phyloP scores from a whole-genome alignment of 116 monocot species.

The Trichopus zeylanicus region DNA sequence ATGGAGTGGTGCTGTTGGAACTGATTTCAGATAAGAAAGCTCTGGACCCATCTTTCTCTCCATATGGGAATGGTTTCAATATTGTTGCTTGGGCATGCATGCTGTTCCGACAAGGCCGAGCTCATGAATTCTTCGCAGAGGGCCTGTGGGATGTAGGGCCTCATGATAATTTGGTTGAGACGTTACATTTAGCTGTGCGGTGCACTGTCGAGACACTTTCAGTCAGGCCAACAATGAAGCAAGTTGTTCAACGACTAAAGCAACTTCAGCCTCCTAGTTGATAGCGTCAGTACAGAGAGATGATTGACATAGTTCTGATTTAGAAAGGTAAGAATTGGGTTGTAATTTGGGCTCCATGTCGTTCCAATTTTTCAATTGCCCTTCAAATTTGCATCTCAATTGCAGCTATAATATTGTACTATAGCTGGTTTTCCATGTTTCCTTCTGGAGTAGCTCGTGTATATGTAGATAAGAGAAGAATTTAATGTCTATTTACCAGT shows the following conservation, averaged over 20 bases:
- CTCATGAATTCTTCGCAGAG: conserved; percentile 78
- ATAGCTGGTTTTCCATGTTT: too few species aligned
- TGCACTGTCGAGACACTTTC: conserved; percentile 78
- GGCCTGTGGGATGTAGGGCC: too few species aligned
- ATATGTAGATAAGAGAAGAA: too few species aligned
- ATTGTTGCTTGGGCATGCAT: too few species aligned
- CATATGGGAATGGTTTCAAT: too few species aligned
- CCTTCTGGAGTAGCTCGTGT: too few species aligned
- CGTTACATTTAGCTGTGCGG: conserved; percentile 64
- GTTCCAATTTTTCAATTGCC: conserved; percentile 9
- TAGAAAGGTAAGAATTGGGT: conserved; percentile 12
- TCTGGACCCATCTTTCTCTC: conserved; percentile 92
- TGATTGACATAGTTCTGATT: neutral
- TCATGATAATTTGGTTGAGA: conserved; percentile 85
- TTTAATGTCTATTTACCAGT: too few species aligned
- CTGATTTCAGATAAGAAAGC: too few species aligned
- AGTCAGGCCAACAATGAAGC: conserved; percentile 81
- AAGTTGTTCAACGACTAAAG: conserved; percentile 68
- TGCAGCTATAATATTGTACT: too few species aligned
- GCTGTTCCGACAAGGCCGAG: too few species aligned
- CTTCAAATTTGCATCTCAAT: conserved; percentile 1
- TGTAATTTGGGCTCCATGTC: neutral
- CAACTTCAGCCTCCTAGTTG: conserved; percentile 58
- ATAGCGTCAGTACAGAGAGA: conserved; percentile 4
- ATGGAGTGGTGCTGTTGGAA: conserved; percentile 91